These are phyloP conservation scores for Phytopythium aichiense DNA, from an alignment of 352 stramenopile genomes.

Conservation along the genomic window DNA sequence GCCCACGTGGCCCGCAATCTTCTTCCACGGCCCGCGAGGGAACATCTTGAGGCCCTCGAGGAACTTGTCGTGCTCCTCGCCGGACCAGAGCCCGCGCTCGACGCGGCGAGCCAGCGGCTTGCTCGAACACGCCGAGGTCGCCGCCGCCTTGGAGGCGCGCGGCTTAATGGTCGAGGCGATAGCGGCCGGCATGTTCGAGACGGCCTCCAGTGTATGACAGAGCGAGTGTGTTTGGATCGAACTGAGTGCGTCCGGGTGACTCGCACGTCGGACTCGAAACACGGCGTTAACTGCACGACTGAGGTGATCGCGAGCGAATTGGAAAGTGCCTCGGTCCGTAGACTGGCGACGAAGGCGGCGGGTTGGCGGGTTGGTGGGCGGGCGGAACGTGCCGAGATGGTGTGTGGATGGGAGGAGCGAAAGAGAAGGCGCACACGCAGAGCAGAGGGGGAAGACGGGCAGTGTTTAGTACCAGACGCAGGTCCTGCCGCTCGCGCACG, in stretches of 20 bases:
- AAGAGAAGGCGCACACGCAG: too few species aligned
- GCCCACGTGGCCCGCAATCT: constrained; percentile 38
- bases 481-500: background rate
- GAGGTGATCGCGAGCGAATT: background rate
- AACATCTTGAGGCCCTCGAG: constrained; percentile 46
- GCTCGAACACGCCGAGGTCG: background rate
- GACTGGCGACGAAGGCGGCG: background rate
- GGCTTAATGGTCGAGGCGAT: background rate
- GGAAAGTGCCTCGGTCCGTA: background rate
- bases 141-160: background rate
- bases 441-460: background rate
- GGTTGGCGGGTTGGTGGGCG: too few species aligned
- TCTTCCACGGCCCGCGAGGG: constrained; percentile 49
- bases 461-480: background rate
- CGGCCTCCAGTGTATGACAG: too few species aligned
- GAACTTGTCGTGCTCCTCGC: constrained; percentile 61
- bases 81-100: constrained; percentile 41
- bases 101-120: constrained; percentile 9
- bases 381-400: background rate
- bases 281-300: background rate
- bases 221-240: too few species aligned
- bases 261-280: background rate
- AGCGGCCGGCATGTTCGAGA: constrained; percentile 2
- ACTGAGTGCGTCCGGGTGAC: background rate
- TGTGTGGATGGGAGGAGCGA: background rate